phyloP scores from a whole-genome alignment of 179 eudicot genomes.

The Beta corolliflora region DNA sequence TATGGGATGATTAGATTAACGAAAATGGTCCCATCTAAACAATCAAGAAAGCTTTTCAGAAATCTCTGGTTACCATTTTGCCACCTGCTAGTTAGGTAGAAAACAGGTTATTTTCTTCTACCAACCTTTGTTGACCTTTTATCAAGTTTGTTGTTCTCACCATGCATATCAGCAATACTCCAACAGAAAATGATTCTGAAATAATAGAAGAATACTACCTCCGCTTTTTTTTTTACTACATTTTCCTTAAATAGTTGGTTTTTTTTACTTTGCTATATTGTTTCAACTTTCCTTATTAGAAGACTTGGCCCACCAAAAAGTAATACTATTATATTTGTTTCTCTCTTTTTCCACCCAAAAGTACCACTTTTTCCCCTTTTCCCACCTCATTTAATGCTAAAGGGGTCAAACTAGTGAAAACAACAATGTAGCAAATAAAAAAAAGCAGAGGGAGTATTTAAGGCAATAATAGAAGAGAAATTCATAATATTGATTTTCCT shows the following conservation, averaged over 20 bases:
- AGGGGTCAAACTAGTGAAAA: no score
- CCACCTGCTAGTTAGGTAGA: conserved; percentile 25
- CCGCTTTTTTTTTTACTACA: no score
- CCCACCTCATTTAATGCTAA: no score
- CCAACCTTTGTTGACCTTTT: conserved; percentile 18
- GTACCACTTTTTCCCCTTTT: no score
- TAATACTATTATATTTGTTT: no score
- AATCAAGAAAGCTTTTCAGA: not conserved
- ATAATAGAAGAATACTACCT: not conserved
- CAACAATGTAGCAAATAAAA: no score
- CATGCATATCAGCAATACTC: not conserved
- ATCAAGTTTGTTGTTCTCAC: not conserved
- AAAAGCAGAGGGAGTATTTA: no score
- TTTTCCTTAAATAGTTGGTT: no score
- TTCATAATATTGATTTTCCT: conserved; percentile 1
- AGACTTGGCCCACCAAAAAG: no score
- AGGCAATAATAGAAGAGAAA: not conserved
- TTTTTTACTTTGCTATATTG: no score
- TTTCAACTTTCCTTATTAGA: no score
- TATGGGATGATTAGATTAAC: not conserved
- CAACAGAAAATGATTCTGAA: not conserved
- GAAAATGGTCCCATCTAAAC: not conserved
- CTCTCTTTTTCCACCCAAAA: no score
- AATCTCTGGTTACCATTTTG: conserved; percentile 1
- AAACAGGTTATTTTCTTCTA: conserved; percentile 16